These are phyloP conservation scores for Flammula alnicola DNA, from an alignment of 1,284 basidiomycete genomes.

Conservation along the genomic window DNA sequence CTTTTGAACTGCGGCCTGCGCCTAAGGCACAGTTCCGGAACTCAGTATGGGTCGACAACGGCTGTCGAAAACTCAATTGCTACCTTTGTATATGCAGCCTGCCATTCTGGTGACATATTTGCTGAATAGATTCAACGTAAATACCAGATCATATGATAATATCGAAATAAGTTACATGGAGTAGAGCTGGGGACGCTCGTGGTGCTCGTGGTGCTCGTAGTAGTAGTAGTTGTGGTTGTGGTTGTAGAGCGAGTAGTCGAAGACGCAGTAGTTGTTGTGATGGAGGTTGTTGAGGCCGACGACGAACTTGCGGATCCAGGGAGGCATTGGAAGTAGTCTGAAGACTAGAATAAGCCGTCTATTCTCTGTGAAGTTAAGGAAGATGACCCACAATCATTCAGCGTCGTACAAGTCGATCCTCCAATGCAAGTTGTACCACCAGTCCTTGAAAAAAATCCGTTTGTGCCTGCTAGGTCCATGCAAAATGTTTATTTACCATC, in stretches of 20 bases:
- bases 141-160: not conserved
- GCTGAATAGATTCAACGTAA: conserved; percentile 24
- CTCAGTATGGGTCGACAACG: not conserved
- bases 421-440: conserved; percentile 49
- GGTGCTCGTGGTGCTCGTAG: conserved; percentile 21
- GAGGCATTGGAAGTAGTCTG: conserved; percentile 54
- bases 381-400: conserved; percentile 45
- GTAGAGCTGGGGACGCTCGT: conserved; percentile 14
- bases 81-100: conserved; percentile 57
- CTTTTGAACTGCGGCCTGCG: conserved; percentile 44
- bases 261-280: conserved; percentile 26
- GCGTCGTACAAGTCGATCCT: conserved; percentile 43
- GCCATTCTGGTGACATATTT: conserved; percentile 58
- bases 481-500: conserved; percentile 40
- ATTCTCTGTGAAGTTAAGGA: not conserved
- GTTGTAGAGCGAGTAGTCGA: conserved; percentile 26
- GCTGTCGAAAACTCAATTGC: not conserved
- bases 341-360: not conserved
- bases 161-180: conserved; percentile 19
- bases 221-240: conserved; percentile 23
- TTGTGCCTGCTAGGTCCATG: too few species aligned
- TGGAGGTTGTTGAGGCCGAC: conserved; percentile 12
- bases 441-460: conserved; percentile 34
- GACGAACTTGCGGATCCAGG: conserved; percentile 32
- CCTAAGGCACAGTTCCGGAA: conserved; percentile 16